Conservation (phyloP, 805 yeast genomes). For the Ogataea pilisensis region DNA sequence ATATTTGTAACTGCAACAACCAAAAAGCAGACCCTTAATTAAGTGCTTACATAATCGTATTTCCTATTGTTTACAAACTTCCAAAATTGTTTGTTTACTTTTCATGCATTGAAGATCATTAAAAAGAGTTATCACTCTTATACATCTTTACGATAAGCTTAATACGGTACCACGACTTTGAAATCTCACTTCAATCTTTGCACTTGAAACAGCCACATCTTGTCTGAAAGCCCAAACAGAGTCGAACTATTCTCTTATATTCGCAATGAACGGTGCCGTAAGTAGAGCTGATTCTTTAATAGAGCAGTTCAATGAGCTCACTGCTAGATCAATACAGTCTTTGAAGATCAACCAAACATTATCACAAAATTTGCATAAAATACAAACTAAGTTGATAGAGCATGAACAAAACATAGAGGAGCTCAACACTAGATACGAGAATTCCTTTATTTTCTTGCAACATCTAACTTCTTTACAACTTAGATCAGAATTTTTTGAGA, state of each 20-base stretch:
- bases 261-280: constrained; percentile 9
- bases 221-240: too few species aligned
- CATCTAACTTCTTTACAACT: constrained; percentile 30
- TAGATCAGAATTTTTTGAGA: constrained; percentile 32
- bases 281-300: constrained; percentile 13
- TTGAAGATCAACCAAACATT: constrained; percentile 16
- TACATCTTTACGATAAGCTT: too few species aligned
- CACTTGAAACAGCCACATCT: too few species aligned
- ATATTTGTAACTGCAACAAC: too few species aligned
- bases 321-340: constrained; percentile 13
- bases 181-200: too few species aligned
- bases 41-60: neutral
- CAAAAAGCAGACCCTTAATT: too few species aligned
- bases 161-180: too few species aligned
- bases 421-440: constrained; percentile 21
- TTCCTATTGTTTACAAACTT: neutral
- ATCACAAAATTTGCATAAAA: constrained; percentile 11
- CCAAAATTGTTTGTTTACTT: neutral
- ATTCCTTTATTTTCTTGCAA: constrained; percentile 26
- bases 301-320: constrained; percentile 12
- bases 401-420: constrained; percentile 22
- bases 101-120: neutral
- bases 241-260: too few species aligned
- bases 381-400: constrained; percentile 16
- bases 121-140: too few species aligned